Percentiles rank a stretch among this genome's conserved stretches.
Conservation (phyloP, 164 flowering plant genomes). For the Stephania japonica region DNA sequence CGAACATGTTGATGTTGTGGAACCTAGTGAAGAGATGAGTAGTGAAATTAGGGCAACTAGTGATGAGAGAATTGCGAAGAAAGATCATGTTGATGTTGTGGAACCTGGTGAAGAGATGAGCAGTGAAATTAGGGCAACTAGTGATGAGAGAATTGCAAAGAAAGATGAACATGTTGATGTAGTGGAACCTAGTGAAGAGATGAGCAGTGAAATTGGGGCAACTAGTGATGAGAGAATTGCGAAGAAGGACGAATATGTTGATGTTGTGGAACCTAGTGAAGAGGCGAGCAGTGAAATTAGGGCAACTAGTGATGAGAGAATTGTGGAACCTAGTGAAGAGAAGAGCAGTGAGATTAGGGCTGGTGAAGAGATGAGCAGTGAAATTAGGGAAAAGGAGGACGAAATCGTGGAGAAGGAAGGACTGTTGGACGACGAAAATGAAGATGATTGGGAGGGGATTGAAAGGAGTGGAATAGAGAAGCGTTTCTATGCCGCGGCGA, state of each 20-base stretch:
- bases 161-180: neutral
- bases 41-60: conserved; percentile 7
- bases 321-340: no score
- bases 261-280: neutral
- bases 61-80: neutral
- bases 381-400: conserved; percentile 2
- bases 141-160: neutral
- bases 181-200: neutral
- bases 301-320: neutral
- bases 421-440: conserved; percentile 22
- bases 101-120: no score
- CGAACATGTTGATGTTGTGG: neutral
- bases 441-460: conserved; percentile 92
- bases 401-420: conserved; percentile 16
- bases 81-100: conserved; percentile 1
- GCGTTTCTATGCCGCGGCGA: conserved; percentile 44
- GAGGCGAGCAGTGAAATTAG: conserved; percentile 1
- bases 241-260: neutral
- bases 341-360: conserved; percentile 4
- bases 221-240: neutral
- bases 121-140: no score
- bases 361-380: neutral
- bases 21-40: neutral
- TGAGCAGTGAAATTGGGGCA: conserved; percentile 4
- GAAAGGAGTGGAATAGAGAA: conserved; percentile 73